These are phyloP conservation scores for Yamadazyma nakazawae DNA, from an alignment of 805 yeast species.

Conservation along the genomic window DNA sequence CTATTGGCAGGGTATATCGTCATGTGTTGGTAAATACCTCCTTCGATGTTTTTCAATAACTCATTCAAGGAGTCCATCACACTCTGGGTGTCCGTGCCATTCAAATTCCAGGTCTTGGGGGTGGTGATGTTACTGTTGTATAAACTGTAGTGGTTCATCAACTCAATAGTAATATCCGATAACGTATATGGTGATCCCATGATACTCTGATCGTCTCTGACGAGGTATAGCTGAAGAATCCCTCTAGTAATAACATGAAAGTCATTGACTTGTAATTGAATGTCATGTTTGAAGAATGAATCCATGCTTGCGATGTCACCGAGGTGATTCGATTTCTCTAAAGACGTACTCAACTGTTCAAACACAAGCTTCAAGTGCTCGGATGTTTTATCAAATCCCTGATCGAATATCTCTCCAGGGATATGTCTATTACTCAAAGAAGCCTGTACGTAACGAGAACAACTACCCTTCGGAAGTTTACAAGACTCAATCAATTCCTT, in stretches of 20 bases:
- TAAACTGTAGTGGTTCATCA: constrained; percentile 39
- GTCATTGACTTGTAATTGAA: constrained; percentile 18
- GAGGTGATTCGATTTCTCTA: constrained; percentile 18
- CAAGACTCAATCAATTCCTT: constrained; percentile 2
- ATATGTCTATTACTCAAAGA: constrained; percentile 36
- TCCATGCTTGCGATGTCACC: constrained; percentile 23
- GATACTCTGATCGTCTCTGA: constrained; percentile 60
- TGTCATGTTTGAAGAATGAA: constrained; percentile 25
- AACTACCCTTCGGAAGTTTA: constrained; percentile 20
- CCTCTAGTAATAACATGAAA: constrained; percentile 57
- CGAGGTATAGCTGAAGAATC: constrained; percentile 55
- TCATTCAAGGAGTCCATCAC: constrained; percentile 17
- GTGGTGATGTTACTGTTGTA: constrained; percentile 12
- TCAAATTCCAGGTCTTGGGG: constrained; percentile 13
- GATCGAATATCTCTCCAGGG: constrained; percentile 30
- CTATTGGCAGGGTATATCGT: constrained; percentile 52
- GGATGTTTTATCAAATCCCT: constrained; percentile 21
- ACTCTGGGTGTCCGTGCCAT: constrained; percentile 1
- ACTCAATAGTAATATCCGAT: constrained; percentile 22
- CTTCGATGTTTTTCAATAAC: constrained; percentile 46
- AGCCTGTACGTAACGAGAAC: constrained; percentile 36
- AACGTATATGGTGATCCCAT: constrained; percentile 45
- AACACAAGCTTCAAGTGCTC: constrained; percentile 19
- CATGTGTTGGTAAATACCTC: constrained; percentile 34
- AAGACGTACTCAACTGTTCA: constrained; percentile 17